Conservation (phyloP, 2,329 filamentous ascomycete species). For the Phialemonium atrogriseum region DNA sequence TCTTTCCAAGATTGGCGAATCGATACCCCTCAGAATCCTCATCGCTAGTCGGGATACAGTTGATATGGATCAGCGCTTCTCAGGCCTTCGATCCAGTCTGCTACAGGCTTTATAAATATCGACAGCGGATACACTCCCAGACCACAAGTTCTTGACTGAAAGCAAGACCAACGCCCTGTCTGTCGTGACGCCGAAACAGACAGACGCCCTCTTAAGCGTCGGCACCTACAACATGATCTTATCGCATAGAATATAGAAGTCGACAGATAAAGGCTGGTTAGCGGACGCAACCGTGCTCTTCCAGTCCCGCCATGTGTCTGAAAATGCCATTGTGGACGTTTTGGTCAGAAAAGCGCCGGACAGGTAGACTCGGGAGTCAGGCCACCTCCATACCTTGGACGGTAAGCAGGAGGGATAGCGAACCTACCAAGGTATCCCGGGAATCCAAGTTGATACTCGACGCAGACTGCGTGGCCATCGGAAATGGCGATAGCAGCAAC, state of each 20-base stretch:
- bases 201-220: slow-evolving; percentile 18
- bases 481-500: background rate
- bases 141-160: slow-evolving; percentile 7
- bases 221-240: slow-evolving; percentile 18
- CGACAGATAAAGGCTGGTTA: slow-evolving; percentile 7
- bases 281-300: slow-evolving; percentile 5
- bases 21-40: slow-evolving; percentile 13
- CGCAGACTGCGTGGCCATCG: background rate
- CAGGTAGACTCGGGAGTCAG: slow-evolving; percentile 15
- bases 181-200: slow-evolving; percentile 1
- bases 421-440: background rate
- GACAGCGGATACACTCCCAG: slow-evolving; percentile 12
- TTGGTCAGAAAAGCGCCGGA: slow-evolving; percentile 10
- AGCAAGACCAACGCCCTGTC: slow-evolving; percentile 11
- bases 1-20: slow-evolving; percentile 9
- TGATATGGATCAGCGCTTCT: slow-evolving; percentile 5
- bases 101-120: slow-evolving; percentile 10
- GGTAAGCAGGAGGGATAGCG: slow-evolving; percentile 8
- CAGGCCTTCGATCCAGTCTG: background rate
- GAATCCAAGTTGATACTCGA: background rate
- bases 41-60: slow-evolving; percentile 13
- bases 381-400: slow-evolving; percentile 14
- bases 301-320: slow-evolving; percentile 10
- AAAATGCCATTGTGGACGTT: slow-evolving; percentile 12
- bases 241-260: slow-evolving; percentile 9